Base-by-base conservation (phyloP, 257 asterid species). In the Ilex aquifolium region DNA sequence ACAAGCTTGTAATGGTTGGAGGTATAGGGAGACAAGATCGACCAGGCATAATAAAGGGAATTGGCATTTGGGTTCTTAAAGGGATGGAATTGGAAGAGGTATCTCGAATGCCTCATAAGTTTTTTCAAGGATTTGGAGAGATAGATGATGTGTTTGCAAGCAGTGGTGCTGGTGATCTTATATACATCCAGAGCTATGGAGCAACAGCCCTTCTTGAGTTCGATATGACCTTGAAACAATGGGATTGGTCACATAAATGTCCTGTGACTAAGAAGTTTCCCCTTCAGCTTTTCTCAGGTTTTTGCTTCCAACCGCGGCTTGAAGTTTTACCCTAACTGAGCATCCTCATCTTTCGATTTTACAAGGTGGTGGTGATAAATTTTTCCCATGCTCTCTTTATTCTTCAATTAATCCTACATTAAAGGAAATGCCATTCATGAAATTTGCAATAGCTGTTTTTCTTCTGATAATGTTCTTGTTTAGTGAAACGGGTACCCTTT, bases 281-380 rank as follows among this genome's bases (percentile, higher is more conserved):
- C 13, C 69, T 65, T 40, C 69, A 65, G 46, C 44, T 65, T 13
- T 65, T 65, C 11, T 32, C 69, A 36, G 63, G 69, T 30, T 65
- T 65, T 65, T 65, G 62, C 57, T 65, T 65, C 17, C 46, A 55
- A 17, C 69, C 69, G 3, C 36, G 69, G 62, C 69, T 65, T 39
- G 69, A 65, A 53, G 15, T 53, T 53, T 15, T 2, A 6, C 30
- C 57, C 10, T 53, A 53, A 36, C 8, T 36, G 42, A 36, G 42
- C 42, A 36, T 36, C 42, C 8, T 36, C 5, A 36, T 8, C 42
- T 36, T 36, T 8, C 8, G 42, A 36, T 36, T 36, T 36, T 36
- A 36, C 42, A 36, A 36, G 42, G 42, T 36, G 42, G 42, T 36
- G 42, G 42, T 0, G 42, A 8, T 36, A 8, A 8, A 36, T 36